Evolutionary conservation across 2,329 filamentous ascomycete species (phyloP).

Genomic region (Botrytis elliptica): DNA sequence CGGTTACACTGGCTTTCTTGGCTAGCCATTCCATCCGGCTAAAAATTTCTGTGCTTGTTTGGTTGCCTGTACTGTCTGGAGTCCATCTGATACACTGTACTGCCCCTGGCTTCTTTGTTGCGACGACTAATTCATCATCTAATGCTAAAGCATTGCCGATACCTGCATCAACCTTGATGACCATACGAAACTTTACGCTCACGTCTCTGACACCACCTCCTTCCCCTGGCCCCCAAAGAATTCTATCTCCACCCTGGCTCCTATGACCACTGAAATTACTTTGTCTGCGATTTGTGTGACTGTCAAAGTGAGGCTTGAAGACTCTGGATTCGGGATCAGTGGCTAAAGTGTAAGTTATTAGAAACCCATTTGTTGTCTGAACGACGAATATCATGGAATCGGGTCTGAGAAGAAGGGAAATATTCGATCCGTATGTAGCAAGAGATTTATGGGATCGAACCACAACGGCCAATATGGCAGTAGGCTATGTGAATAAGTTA

Average conservation of each 20-base stretch:
- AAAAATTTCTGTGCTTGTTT: conserved; percentile 87
- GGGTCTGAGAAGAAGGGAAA: conserved; percentile 80
- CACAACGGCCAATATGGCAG: conserved; percentile 81
- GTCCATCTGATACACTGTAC: conserved; percentile 96
- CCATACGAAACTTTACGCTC: conserved; percentile 91
- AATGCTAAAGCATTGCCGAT: conserved; percentile 85
- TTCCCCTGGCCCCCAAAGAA: conserved; percentile 76
- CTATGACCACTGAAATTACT: conserved; percentile 57
- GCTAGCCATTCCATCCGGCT: conserved; percentile 83
- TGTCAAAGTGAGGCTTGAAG: conserved; percentile 78
- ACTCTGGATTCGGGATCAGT: conserved; percentile 79
- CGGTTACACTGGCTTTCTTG: conserved; percentile 71
- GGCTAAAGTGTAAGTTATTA: conserved; percentile 92
- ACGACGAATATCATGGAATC: conserved; percentile 91
- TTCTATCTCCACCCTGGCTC: conserved; percentile 52
- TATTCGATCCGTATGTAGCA: conserved; percentile 79
- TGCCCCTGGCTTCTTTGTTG: conserved; percentile 87
- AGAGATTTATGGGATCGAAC: conserved; percentile 79
- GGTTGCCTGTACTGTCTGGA: conserved; percentile 74
- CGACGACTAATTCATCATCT: conserved; percentile 89
- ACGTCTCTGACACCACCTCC: conserved; percentile 80
- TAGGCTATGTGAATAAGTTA: conserved; percentile 59
- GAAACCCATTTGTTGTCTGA: conserved; percentile 78
- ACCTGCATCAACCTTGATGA: conserved; percentile 95
- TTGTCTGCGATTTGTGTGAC: conserved; percentile 62